Conservation (phyloP, 306 rosid species). For the Herpetospermum pedunculosum region DNA sequence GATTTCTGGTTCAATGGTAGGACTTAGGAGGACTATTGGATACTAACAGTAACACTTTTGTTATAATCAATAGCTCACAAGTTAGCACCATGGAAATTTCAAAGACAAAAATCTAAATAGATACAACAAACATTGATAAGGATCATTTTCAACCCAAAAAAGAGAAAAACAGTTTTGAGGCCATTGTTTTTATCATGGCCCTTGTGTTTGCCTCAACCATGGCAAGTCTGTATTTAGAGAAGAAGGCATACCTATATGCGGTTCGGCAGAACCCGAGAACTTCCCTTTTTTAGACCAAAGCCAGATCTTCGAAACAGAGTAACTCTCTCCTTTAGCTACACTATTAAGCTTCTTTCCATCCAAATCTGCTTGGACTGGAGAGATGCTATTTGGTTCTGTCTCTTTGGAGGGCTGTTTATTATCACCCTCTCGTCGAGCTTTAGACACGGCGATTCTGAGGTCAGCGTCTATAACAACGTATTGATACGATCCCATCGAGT, state of each 20-base stretch:
- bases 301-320: constrained; percentile 95
- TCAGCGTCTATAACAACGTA: constrained; percentile 67
- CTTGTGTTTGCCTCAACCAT: constrained; percentile 49
- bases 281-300: constrained; percentile 84
- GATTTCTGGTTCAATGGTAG: neutral
- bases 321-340: constrained; percentile 88
- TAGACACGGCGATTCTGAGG: constrained; percentile 51
- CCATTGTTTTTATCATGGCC: constrained; percentile 39
- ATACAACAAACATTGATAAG: constrained; percentile 21
- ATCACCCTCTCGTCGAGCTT: constrained; percentile 24
- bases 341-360: constrained; percentile 72
- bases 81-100: neutral
- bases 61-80: neutral
- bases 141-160: constrained; percentile 17
- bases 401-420: constrained; percentile 19
- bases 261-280: constrained; percentile 38
- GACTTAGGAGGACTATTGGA: neutral
- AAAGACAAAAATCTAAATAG: neutral
- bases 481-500: constrained; percentile 90
- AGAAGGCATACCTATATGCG: constrained; percentile 53
- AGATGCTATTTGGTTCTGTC: constrained; percentile 24
- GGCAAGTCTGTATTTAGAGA: constrained; percentile 53
- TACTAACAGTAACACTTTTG: neutral
- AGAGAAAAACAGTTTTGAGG: constrained; percentile 12
- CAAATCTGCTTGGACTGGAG: constrained; percentile 41